Conservation (phyloP, 129 eudicot species). For the sunflower (Helianthus annuus) region DNA sequence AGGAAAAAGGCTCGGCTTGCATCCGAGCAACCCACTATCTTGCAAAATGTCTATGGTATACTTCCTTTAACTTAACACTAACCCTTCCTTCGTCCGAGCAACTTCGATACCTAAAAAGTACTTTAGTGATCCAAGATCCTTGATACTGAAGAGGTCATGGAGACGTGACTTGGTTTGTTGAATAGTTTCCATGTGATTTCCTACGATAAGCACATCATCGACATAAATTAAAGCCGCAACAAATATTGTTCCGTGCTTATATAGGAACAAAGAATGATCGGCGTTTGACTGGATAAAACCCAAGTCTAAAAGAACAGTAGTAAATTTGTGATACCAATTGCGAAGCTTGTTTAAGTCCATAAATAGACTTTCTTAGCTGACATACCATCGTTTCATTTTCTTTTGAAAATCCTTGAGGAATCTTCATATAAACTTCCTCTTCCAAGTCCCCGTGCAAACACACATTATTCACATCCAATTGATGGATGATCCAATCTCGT, state of each 20-base stretch:
- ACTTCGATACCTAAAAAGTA: background rate
- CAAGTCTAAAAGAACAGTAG: background rate
- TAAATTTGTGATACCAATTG: background rate
- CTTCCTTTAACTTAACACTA: background rate
- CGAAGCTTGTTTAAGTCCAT: no score
- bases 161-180: background rate
- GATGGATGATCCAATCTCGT: no score
- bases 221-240: background rate
- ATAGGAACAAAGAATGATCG: background rate
- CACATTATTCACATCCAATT: no score
- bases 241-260: background rate
- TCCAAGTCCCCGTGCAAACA: no score
- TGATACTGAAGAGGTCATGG: background rate
- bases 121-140: background rate
- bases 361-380: no score
- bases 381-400: no score
- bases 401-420: no score
- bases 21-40: background rate
- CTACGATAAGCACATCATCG: background rate
- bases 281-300: background rate
- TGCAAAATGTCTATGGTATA: background rate
- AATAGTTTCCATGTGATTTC: background rate
- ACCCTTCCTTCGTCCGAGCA: background rate
- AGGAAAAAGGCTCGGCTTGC: background rate
- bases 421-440: no score